Base-by-base conservation (phyloP, 106 monocot species). In the Posidonia australis region DNA sequence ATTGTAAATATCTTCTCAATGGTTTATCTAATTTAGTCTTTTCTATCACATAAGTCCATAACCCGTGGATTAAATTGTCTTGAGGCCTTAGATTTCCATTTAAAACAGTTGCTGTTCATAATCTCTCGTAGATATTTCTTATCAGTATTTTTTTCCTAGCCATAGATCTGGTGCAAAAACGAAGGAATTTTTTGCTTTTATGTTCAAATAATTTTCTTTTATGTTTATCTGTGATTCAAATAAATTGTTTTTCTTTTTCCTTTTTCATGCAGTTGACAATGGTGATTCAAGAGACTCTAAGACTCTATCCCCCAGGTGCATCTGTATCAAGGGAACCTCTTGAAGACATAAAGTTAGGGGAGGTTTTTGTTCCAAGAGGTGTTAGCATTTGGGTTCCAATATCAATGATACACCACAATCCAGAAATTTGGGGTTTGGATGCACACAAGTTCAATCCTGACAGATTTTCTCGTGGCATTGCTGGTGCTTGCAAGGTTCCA, bases 401-500 rank as follows among this genome's bases (percentile, higher is more conserved):
- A 16, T 44, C 76, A 7, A 44, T 32, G 13, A 27, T 88, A 58
- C 92, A 85, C 64, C 78, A 65, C 16, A 85, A 92, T 62, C 28
- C 44, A 5, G 68, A 66, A 5, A 10, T 67, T 0, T 92, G 92
- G 92, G 92, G 92, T 2, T 46, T 66, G 5, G 92, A 87, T 44
- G 83, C 67, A 18, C 13, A 80, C 31, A 69, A 82, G 47, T 92
- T 92, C 77, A 82, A 74, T 0, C 87, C 92, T 0, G 77, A 75
- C 13, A 78, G 87, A 18, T 92, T 92, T 63, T 43, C 73, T 0
- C 10, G 51, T 0, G 84, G 92, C 25, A 66, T 87, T 24, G 44
- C 68, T 0, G 66, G 74, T 25, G 84, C 92, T 5, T 92, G 87
- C 73, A 70, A 68, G 30, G 14, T 44, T 43, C 84, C 87, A 0